Evolutionary conservation across 352 stramenopile species (phyloP), one percentile per base, ranked within the genome.

Genomic region (Globisporangium sylvaticum): DNA sequence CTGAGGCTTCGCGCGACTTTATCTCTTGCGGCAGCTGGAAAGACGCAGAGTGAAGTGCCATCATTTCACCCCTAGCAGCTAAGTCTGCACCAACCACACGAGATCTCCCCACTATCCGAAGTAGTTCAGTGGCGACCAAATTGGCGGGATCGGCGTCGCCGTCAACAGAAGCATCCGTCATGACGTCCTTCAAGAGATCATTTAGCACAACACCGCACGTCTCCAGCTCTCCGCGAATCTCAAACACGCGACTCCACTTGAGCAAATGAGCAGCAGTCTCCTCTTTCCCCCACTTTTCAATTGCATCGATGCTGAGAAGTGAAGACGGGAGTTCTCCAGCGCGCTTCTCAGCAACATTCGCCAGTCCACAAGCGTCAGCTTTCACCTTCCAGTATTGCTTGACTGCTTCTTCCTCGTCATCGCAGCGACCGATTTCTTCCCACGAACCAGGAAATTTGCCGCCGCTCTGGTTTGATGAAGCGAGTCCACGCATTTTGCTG

Each of bases 351-450:
- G n/a, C 61, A 44, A 9, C 29, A n/a, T 72, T 59, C 8, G 9
- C 52, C 8, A 64, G 25, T 37, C 32, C 34, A 0, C 15, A 15
- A 65, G 69, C n/a, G 62, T 54, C 55, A 63, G 65, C n/a, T 64
- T 82, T 84, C 18, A 65, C 72, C 25, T 75, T 76, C 78, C 78
- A 87, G 65, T 87, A 87, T 6, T 74, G 64, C 20, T 72, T 69
- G 27, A 73, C 73, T 52, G 71, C 50, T 18, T 70, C 66, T 20
- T 80, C 64, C 15, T 84, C 75, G 20, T 78, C 55, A 20, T 63
- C 55, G 9, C 57, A 18, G 6, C 37, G n/a, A n/a, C 20, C 6
- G n/a, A 12, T 22, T 6, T 65, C 15, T 58, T 50, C 42, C 42
- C 42, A 50, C 18, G 42, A 50, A 3, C 42, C 18, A 22, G 42